A percentile compares a stretch with the other conserved stretches of the same genome.
These are phyloP conservation scores for Lepiota brunneoincarnata DNA, from an alignment of 768 basidiomycete species.

Conservation along the genomic window DNA sequence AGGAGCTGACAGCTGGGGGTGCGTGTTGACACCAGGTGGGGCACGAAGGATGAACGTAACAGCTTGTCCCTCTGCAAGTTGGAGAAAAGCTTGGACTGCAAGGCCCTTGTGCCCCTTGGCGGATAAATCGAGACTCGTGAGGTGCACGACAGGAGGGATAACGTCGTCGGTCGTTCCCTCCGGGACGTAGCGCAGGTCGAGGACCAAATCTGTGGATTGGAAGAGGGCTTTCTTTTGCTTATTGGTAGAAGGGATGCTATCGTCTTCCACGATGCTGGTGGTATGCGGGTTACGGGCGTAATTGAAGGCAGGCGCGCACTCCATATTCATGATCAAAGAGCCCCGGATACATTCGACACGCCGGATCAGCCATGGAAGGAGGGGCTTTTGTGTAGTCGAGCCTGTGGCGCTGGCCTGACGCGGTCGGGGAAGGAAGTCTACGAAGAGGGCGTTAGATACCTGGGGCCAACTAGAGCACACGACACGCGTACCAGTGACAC, in stretches of 20 bases:
- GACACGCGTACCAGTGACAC: constrained; percentile 61
- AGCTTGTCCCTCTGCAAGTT: constrained; percentile 78
- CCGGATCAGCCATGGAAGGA: constrained; percentile 83
- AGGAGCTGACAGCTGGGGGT: background rate
- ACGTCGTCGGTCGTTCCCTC: constrained; percentile 47
- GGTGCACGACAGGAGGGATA: constrained; percentile 46
- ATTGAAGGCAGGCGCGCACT: constrained; percentile 96
- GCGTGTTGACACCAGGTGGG: constrained; percentile 36
- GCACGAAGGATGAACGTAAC: constrained; percentile 87
- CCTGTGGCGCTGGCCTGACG: constrained; percentile 27
- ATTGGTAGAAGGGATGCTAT: constrained; percentile 22
- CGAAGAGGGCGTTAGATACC: background rate
- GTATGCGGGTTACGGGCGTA: constrained; percentile 81
- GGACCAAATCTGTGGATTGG: constrained; percentile 48
- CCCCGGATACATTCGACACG: constrained; percentile 90
- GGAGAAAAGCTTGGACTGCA: constrained; percentile 55
- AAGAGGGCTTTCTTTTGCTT: constrained; percentile 61
- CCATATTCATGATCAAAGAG: constrained; percentile 71
- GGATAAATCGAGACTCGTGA: constrained; percentile 65
- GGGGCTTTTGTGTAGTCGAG: constrained; percentile 45
- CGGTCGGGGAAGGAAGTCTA: constrained; percentile 81
- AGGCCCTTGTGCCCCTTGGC: constrained; percentile 73
- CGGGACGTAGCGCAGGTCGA: constrained; percentile 78
- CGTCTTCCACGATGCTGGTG: constrained; percentile 53
- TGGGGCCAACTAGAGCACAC: background rate